A percentile compares a stretch with the other conserved stretches of the same genome.
Evolutionary conservation across 2,329 filamentous ascomycete species (phyloP).

Genomic region (Lachnellula arida): DNA sequence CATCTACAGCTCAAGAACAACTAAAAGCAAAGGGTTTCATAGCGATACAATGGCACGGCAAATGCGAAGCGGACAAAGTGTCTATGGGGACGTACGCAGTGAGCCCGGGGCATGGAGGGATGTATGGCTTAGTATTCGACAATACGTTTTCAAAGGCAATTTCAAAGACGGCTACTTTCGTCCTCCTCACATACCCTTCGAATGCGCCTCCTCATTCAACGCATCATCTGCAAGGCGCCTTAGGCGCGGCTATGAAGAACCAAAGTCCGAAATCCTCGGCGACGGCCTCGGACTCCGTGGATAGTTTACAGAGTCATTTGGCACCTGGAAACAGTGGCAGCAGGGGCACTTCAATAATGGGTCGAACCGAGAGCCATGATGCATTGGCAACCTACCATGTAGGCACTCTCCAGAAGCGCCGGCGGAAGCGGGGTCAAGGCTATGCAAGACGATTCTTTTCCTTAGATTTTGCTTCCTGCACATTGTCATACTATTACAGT

Average conservation of each 20-base stretch:
- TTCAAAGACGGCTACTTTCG: conserved; percentile 92
- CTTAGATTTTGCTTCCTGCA: conserved; percentile 88
- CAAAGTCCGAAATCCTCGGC: conserved; percentile 43
- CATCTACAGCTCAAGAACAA: conserved; percentile 56
- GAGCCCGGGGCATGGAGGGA: conserved; percentile 67
- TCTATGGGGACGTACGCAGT: conserved; percentile 88
- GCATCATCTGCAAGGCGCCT: conserved; percentile 61
- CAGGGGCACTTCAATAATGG: conserved; percentile 46
- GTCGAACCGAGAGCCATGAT: conserved; percentile 45
- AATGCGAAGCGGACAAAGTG: conserved; percentile 94
- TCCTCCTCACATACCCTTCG: conserved; percentile 89
- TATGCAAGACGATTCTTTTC: conserved; percentile 94
- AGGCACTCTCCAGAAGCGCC: conserved; percentile 80
- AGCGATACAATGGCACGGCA: conserved; percentile 79
- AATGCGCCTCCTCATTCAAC: conserved; percentile 71
- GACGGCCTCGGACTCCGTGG: conserved; percentile 50
- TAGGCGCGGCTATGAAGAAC: conserved; percentile 35
- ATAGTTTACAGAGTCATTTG: conserved; percentile 54
- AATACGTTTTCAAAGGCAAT: conserved; percentile 97
- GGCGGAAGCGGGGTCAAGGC: conserved; percentile 89
- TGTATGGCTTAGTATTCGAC: conserved; percentile 96
- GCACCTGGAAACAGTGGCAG: conserved; percentile 24
- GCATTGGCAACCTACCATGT: conserved; percentile 63
- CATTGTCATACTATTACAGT: conserved; percentile 93
- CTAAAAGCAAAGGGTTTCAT: conserved; percentile 64